phyloP scores from a whole-genome alignment of 108 stramenopile genomes.

The Bacterosira constricta region DNA sequence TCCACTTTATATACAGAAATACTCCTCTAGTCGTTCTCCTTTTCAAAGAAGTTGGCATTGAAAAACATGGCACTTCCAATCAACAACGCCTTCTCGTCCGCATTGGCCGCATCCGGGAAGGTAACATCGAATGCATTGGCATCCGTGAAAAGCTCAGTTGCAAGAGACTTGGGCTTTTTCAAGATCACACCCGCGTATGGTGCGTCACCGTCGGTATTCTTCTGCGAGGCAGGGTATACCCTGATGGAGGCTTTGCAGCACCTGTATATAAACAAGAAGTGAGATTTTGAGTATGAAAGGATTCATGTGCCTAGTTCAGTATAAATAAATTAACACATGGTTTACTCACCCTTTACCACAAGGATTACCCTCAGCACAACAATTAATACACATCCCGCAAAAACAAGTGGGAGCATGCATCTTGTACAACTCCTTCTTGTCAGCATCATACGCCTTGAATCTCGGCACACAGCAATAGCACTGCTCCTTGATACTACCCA shows the following conservation, averaged over 20 bases:
- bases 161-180: constrained; percentile 53
- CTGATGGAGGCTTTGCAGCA: constrained; percentile 72
- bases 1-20: too few species aligned
- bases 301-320: too few species aligned
- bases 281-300: too few species aligned
- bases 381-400: constrained; percentile 69
- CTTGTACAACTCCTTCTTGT: constrained; percentile 56
- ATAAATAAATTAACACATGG: too few species aligned
- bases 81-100: constrained; percentile 66
- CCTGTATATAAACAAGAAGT: too few species aligned
- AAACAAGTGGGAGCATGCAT: constrained; percentile 73
- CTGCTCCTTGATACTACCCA: constrained; percentile 62
- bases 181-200: constrained; percentile 60
- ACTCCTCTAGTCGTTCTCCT: constrained; percentile 1
- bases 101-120: constrained; percentile 62
- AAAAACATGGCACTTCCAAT: constrained; percentile 66
- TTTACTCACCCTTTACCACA: constrained; percentile 77
- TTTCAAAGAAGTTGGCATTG: constrained; percentile 75
- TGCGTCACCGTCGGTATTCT: constrained; percentile 58
- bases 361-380: constrained; percentile 72
- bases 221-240: constrained; percentile 55
- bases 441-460: constrained; percentile 53
- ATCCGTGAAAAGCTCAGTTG: constrained; percentile 68
- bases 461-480: constrained; percentile 67
- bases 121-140: constrained; percentile 64